Evolutionary conservation across 2,329 filamentous ascomycete species (phyloP), one percentile per base, ranked within the genome.

Genomic region (Pseudofabraea citricarpa): DNA sequence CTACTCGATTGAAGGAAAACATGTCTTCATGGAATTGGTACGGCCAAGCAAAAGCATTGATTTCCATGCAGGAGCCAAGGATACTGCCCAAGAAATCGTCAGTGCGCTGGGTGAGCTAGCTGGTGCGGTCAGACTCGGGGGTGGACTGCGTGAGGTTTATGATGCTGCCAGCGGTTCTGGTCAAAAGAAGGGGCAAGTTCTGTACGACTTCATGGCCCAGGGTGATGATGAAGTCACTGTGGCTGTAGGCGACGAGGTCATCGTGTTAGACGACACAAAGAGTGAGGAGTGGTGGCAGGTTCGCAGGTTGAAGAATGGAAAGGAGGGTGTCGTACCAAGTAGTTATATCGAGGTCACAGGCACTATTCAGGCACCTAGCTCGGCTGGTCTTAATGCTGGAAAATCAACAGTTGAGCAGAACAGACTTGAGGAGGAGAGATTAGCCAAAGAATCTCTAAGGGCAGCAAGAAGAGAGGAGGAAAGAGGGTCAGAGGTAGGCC

Each of bases 211-310:
- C 63, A 87, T 89, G 81, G 93, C 93, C 0, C 91, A 97, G 63
- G 90, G 90, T 26, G 87, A 95, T 6, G 93, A 98, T 57, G 93
- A 98, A 66, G 91, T 98, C 37, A 95, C 89, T 0, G 93, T 98
- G 36, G 83, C 79, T 20, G 77, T 85, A 18, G 93, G 86, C 31
- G 93, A 98, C 60, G 91, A 98, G 59, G 91, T 98, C 31, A 71
- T 95, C 33, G 73, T 98, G 42, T 64, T 97, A 44, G 91, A 98
- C 60, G 90, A 96, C 59, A 80, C 74, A 24, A 93, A 90, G 67
- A 96, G 90, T 50, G 90, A 96, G 46, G 93, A 98, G 62, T 98
- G 93, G 93, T 97, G 93, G 91, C 90, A 93, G 72, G 89, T 98
- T 26, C 81, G 87, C 47, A 81, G 90, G 26, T 60, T 96, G 50